Conservation (phyloP, 768 basidiomycete species). For the Hygrophorus pudorinus region DNA sequence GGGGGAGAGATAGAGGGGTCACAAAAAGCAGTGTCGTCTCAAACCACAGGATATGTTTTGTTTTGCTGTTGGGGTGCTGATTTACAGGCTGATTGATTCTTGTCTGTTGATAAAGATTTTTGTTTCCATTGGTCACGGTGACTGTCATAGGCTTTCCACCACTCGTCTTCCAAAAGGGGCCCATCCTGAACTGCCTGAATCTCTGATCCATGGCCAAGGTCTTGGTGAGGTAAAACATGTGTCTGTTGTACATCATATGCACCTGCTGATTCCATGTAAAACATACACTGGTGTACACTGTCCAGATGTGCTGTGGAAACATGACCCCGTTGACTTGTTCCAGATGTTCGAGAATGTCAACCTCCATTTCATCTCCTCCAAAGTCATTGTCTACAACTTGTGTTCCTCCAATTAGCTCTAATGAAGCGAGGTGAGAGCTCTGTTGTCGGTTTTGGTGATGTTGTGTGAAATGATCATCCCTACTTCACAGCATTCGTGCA, state of each 20-base stretch:
- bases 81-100: no score
- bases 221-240: no score
- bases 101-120: no score
- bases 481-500: constrained; percentile 30
- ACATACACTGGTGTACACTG: constrained; percentile 1
- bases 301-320: not conserved
- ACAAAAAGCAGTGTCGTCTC: no score
- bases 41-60: no score
- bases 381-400: constrained; percentile 4
- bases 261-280: constrained; percentile 6
- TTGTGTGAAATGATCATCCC: constrained; percentile 20
- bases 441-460: constrained; percentile 3
- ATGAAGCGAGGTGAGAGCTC: not conserved
- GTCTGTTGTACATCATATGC: no score
- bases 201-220: no score
- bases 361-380: not conserved
- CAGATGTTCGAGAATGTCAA: constrained; percentile 12
- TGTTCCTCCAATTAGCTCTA: constrained; percentile 1
- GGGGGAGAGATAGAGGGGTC: not conserved
- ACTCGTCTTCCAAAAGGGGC: no score
- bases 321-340: constrained; percentile 4
- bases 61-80: no score
- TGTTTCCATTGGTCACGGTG: no score
- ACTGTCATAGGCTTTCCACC: no score
- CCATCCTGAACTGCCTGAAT: no score